Base-by-base conservation (phyloP, 345 rosid genomes). In the Bruguiera gymnorhiza region DNA sequence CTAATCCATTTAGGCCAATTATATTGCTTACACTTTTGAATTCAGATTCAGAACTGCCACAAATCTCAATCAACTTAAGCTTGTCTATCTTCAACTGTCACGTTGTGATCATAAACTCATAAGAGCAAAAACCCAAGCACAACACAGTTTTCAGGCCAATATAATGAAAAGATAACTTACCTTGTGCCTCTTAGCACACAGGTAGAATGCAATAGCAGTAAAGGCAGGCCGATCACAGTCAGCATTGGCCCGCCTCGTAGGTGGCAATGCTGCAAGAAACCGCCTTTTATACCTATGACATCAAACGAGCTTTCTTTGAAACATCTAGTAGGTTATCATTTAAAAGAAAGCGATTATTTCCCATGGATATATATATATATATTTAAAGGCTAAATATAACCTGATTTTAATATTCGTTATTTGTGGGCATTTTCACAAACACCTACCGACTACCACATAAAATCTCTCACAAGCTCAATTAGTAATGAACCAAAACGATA, bases 21-120 rank as follows among this genome's bases (percentile, higher is more conserved):
- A 26, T 31, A 19, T 48, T 48, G 71, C 98, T 87, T 82, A 92
- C 97, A 70, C 81, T 77, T 69, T 87, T 77, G 77, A 95, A 95
- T 74, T 92, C 98, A 30, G 91, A 69, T 78, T 92, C 97, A 59
- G 97, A 86, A 43, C 94, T 85, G 37, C 99, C 99, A 65, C 98
- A 92, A 63, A 89, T 91, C 67, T 95, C 98, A 50, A 90, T 92
- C 85, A 95, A 63, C 84, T 83, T 92, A 59, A 75, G 66, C 73
- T 89, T 95, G 75, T 95, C 99, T 32, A 89, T 75, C 84, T 87
- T 95, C 19, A 95, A 94, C 98, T 95, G 92, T 53, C 66, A 80
- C 56, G 63, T 6, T 18, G 63, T 21, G 66, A 32, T 9, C 43
- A 31, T 69, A 15, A 68, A 32, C 37, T 23, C 58, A 56, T 15